phyloP scores from a whole-genome alignment of 2,329 filamentous ascomycete genomes.

The Calonectria naviculata region DNA sequence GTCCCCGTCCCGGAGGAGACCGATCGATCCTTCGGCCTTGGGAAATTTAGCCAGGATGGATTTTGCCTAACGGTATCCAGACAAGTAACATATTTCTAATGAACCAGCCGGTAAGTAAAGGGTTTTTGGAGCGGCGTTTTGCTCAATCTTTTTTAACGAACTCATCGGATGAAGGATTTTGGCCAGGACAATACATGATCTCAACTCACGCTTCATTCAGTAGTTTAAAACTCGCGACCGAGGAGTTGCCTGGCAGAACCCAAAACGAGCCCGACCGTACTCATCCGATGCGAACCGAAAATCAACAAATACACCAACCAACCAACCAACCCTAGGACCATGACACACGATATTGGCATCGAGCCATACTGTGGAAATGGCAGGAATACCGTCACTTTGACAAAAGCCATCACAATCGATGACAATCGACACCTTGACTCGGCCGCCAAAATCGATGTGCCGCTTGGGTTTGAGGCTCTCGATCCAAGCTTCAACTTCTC shows the following conservation, averaged over 20 bases:
- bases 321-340: neutral
- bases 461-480: constrained; percentile 16
- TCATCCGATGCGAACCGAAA: neutral
- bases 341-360: neutral
- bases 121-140: neutral
- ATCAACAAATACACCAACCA: neutral
- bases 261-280: neutral
- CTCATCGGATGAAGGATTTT: neutral
- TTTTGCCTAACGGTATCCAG: neutral
- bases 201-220: neutral
- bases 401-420: neutral
- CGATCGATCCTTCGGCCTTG: too few relatives aligned
- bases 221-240: neutral
- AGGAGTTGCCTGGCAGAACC: neutral
- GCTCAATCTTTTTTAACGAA: neutral
- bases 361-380: neutral
- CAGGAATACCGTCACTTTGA: neutral
- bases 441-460: neutral
- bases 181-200: neutral
- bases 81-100: neutral
- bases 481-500: neutral
- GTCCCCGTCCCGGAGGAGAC: neutral
- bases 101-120: neutral
- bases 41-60: neutral
- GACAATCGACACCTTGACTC: neutral